Conservation (phyloP, 805 yeast species). For the Metschnikowia lunata region DNA sequence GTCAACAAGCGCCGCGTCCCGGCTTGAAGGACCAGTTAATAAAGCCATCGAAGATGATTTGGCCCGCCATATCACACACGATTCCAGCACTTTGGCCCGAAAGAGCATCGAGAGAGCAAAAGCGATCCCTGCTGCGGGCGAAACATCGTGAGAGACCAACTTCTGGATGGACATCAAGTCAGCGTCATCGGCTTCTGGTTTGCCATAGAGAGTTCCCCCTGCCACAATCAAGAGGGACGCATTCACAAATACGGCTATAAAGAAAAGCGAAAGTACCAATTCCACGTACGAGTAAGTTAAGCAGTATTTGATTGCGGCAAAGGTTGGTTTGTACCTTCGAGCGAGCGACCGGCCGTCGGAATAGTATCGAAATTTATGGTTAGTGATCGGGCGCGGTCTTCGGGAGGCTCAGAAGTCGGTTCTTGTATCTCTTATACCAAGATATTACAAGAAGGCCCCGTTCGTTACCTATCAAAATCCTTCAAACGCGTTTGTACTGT, state of each 20-base stretch:
- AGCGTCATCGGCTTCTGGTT: slow-evolving; percentile 44
- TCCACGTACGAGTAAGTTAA: slow-evolving; percentile 38
- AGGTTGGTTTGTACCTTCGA: slow-evolving; percentile 38
- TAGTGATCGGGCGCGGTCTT: slow-evolving; percentile 15
- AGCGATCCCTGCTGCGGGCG: slow-evolving; percentile 42
- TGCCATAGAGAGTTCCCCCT: slow-evolving; percentile 37
- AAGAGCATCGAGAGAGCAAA: slow-evolving; percentile 44
- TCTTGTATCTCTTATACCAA: neutral
- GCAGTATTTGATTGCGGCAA: slow-evolving; percentile 39
- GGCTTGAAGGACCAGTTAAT: slow-evolving; percentile 42
- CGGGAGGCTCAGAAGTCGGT: neutral
- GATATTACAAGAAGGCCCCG: neutral
- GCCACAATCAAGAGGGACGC: slow-evolving; percentile 44
- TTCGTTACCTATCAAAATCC: slow-evolving; percentile 38
- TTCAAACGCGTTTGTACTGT: slow-evolving; percentile 41
- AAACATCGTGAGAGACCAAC: slow-evolving; percentile 40
- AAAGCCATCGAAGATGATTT: slow-evolving; percentile 43
- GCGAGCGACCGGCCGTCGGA: slow-evolving; percentile 29
- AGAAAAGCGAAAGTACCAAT: slow-evolving; percentile 36
- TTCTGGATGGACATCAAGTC: slow-evolving; percentile 42
- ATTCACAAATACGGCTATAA: slow-evolving; percentile 43
- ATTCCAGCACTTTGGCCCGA: slow-evolving; percentile 47
- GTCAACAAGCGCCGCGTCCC: slow-evolving; percentile 41
- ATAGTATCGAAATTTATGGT: slow-evolving; percentile 18
- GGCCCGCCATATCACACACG: slow-evolving; percentile 48